phyloP scores from a whole-genome alignment of 1,284 basidiomycete genomes.

The Melanopsichium pennsylvanicum region DNA sequence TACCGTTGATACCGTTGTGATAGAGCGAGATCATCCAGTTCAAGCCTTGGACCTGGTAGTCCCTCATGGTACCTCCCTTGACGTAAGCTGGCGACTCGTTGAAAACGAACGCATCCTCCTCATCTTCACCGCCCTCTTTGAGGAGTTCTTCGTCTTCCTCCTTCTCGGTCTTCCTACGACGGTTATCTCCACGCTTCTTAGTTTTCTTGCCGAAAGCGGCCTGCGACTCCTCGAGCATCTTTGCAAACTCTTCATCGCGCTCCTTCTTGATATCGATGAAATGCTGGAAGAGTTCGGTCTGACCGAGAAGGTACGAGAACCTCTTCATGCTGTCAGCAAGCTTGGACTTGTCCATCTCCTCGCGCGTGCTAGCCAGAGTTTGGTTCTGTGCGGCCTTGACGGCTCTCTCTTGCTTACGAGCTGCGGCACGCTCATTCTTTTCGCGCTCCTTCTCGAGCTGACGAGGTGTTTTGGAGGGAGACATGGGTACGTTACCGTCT shows the following conservation, averaged over 20 bases:
- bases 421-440: slow-evolving; percentile 45
- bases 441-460: slow-evolving; percentile 58
- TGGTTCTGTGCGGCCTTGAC: slow-evolving; percentile 54
- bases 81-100: slow-evolving; percentile 56
- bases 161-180: slow-evolving; percentile 89
- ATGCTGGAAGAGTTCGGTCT: slow-evolving; percentile 66
- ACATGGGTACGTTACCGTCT: slow-evolving; percentile 26
- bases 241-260: slow-evolving; percentile 91
- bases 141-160: slow-evolving; percentile 80
- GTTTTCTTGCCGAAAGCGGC: slow-evolving; percentile 38
- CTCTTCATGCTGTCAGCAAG: slow-evolving; percentile 63
- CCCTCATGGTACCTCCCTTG: slow-evolving; percentile 83
- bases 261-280: slow-evolving; percentile 70
- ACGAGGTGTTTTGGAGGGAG: slow-evolving; percentile 49
- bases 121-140: slow-evolving; percentile 80
- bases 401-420: slow-evolving; percentile 38
- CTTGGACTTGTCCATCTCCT: slow-evolving; percentile 58
- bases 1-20: slow-evolving; percentile 60
- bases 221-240: slow-evolving; percentile 75
- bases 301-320: slow-evolving; percentile 62
- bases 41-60: slow-evolving; percentile 93
- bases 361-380: slow-evolving; percentile 50
- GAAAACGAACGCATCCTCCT: slow-evolving; percentile 71
- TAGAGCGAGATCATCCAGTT: slow-evolving; percentile 81
- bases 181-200: slow-evolving; percentile 67